Conservation (phyloP, 768 basidiomycete species). For the Lentinus tigrinus region DNA sequence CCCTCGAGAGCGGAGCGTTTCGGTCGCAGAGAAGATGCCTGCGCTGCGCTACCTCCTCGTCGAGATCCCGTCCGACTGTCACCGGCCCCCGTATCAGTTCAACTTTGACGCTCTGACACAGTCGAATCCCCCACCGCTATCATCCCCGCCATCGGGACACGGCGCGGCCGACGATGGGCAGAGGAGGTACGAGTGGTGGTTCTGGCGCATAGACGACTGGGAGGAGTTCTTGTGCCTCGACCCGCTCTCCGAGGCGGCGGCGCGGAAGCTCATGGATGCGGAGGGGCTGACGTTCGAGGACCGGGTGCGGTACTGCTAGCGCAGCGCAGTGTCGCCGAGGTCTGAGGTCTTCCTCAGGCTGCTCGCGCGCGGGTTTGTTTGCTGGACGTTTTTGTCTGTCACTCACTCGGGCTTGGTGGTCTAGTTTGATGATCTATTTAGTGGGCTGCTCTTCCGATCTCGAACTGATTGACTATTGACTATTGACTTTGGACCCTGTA, state of each 20-base stretch:
- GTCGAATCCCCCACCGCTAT: neutral
- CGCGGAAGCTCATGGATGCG: neutral
- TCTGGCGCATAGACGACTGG: constrained; percentile 11
- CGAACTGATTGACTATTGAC: too few relatives aligned
- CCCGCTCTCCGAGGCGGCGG: neutral
- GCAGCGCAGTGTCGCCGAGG: too few relatives aligned
- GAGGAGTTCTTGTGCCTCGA: constrained; percentile 11
- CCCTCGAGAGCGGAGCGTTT: neutral
- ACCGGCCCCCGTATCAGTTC: neutral
- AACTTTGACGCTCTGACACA: neutral
- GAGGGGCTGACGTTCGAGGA: constrained; percentile 6
- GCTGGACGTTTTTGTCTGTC: too few relatives aligned
- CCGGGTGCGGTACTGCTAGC: constrained; percentile 8
- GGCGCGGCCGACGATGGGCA: neutral
- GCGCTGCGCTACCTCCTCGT: constrained; percentile 8
- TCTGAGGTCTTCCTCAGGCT: too few relatives aligned
- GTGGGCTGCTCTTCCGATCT: too few relatives aligned
- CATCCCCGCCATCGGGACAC: neutral
- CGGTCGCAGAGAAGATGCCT: constrained; percentile 4
- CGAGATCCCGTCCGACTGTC: constrained; percentile 6
- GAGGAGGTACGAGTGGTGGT: neutral
- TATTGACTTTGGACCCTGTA: too few relatives aligned
- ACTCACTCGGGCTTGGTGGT: too few relatives aligned
- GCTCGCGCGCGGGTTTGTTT: too few relatives aligned
- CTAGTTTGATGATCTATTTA: too few relatives aligned